Evolutionary conservation across 1,139 yeast genomes (phyloP).

Genomic region (Blastobotrys malaysiensis): DNA sequence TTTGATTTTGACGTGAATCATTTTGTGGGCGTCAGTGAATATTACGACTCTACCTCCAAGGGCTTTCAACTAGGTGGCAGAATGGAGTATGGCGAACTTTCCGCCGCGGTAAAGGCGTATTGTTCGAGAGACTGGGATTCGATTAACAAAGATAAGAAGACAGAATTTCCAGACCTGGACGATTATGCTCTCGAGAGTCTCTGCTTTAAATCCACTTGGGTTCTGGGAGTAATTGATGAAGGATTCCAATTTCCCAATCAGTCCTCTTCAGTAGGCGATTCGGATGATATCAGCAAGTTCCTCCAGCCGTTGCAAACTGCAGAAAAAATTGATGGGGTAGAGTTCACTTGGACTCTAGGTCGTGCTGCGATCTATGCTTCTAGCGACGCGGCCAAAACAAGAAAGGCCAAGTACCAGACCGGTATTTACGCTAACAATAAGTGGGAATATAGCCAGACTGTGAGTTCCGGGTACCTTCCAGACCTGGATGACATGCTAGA

Average conservation of each 20-base stretch:
- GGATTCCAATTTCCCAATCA: slow-evolving; percentile 62
- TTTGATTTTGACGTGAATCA: slow-evolving; percentile 64
- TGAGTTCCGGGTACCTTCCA: not conserved
- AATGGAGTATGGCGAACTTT: slow-evolving; percentile 37
- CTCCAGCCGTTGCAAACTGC: slow-evolving; percentile 52
- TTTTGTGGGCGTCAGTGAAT: slow-evolving; percentile 77
- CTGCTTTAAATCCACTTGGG: slow-evolving; percentile 71
- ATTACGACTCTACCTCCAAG: slow-evolving; percentile 61
- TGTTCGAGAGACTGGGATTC: slow-evolving; percentile 44
- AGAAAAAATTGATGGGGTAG: slow-evolving; percentile 57
- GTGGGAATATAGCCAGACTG: slow-evolving; percentile 19
- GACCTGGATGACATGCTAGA: slow-evolving; percentile 35
- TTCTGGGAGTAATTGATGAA: slow-evolving; percentile 61
- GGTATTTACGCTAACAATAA: slow-evolving; percentile 45
- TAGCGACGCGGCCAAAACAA: slow-evolving; percentile 38
- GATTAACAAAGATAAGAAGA: slow-evolving; percentile 19
- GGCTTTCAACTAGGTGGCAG: slow-evolving; percentile 39
- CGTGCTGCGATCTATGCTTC: slow-evolving; percentile 62
- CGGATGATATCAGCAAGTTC: slow-evolving; percentile 19
- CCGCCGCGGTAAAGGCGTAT: slow-evolving; percentile 42
- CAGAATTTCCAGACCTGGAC: slow-evolving; percentile 33
- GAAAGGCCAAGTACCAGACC: slow-evolving; percentile 50
- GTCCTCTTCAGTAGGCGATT: not conserved
- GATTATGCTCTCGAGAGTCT: slow-evolving; percentile 44
- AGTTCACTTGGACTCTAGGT: slow-evolving; percentile 82